These are phyloP conservation scores for Tolypocladium guangdongense DNA, from an alignment of 2,329 filamentous ascomycete genomes.

Conservation along the genomic window DNA sequence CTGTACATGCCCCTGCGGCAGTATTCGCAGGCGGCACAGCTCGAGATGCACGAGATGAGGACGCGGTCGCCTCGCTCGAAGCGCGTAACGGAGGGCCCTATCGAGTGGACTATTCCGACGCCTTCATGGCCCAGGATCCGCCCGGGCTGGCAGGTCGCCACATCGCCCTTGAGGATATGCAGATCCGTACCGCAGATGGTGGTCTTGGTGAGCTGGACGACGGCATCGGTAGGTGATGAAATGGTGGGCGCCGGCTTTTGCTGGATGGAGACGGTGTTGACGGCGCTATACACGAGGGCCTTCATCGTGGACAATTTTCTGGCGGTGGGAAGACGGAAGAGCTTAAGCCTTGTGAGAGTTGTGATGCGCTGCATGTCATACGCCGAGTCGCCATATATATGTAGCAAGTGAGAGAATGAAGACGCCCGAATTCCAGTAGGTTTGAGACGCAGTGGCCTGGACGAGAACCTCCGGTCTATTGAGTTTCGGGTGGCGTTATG, in stretches of 20 bases:
- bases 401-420: too few species aligned
- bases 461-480: too few species aligned
- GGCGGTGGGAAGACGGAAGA: neutral
- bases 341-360: neutral
- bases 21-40: conserved; percentile 38
- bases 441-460: neutral
- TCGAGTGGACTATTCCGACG: conserved; percentile 34
- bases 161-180: conserved; percentile 44
- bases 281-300: conserved; percentile 31
- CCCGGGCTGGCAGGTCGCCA: conserved; percentile 33
- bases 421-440: too few species aligned
- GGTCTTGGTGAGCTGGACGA: conserved; percentile 34
- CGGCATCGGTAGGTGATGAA: conserved; percentile 31
- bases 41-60: conserved; percentile 38
- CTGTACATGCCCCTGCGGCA: conserved; percentile 40
- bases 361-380: neutral
- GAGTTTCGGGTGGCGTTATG: too few species aligned
- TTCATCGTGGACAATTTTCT: conserved; percentile 24
- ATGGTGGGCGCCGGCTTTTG: conserved; percentile 31
- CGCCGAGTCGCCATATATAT: too few species aligned
- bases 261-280: conserved; percentile 22
- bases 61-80: conserved; percentile 40
- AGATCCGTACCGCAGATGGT: conserved; percentile 45
- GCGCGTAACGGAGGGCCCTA: conserved; percentile 31
- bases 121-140: conserved; percentile 42